Percentiles rank a stretch among this genome's conserved stretches.
Evolutionary conservation across 371 early-diverging fungal species (phyloP).

Genomic region (Mucor velutinosus): DNA sequence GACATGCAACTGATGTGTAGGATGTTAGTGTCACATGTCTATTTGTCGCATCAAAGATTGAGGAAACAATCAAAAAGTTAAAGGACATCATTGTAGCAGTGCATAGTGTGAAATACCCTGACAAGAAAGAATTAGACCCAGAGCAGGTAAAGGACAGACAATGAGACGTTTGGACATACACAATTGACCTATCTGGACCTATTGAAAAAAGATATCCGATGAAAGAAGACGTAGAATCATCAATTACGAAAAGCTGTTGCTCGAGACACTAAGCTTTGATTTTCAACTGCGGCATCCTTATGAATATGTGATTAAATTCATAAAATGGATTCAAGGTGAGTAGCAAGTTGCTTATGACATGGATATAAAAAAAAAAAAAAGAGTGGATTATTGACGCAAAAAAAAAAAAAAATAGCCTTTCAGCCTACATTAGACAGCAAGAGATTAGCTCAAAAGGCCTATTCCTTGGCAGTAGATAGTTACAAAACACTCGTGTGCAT

Average conservation of each 20-base stretch:
- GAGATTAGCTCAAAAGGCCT: conserved; percentile 52
- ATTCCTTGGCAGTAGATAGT: conserved; percentile 57
- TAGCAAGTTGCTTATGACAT: neutral
- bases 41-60: conserved; percentile 78
- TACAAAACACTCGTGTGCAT: conserved; percentile 62
- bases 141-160: conserved; percentile 25
- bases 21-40: conserved; percentile 67
- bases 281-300: conserved; percentile 66
- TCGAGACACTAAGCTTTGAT: conserved; percentile 68
- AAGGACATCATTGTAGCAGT: conserved; percentile 74
- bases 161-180: neutral
- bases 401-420: conserved; percentile 6
- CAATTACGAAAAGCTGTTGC: conserved; percentile 58
- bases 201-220: conserved; percentile 37
- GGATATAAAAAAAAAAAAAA: too few species aligned
- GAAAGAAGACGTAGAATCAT: conserved; percentile 60
- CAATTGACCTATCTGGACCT: neutral
- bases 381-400: neutral
- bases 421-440: conserved; percentile 43
- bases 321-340: conserved; percentile 58
- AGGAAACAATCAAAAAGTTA: conserved; percentile 76
- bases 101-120: conserved; percentile 59
- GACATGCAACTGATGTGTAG: conserved; percentile 17
- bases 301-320: conserved; percentile 64
- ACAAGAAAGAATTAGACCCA: conserved; percentile 59